Conservation (phyloP, 2,329 filamentous ascomycete species). For the Nectriaceae sp. region DNA sequence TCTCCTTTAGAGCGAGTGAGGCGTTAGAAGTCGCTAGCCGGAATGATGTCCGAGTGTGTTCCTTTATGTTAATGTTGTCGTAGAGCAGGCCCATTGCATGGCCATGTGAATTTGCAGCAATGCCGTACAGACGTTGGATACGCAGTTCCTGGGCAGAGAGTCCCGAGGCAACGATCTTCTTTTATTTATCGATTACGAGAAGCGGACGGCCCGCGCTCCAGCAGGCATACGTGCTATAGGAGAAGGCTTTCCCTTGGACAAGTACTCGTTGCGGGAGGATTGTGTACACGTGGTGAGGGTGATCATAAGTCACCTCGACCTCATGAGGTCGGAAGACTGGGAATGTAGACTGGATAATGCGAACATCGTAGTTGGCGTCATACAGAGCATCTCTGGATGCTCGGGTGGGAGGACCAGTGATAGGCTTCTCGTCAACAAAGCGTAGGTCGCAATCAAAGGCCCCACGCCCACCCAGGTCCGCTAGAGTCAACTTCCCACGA, state of each 20-base stretch:
- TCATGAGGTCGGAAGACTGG: not conserved
- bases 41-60: not conserved
- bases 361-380: not conserved
- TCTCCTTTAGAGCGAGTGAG: not conserved
- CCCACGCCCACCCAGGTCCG: not conserved
- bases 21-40: not conserved
- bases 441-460: not conserved
- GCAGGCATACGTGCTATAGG: not conserved
- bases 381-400: not conserved
- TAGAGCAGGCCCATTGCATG: not conserved
- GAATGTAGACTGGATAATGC: not conserved
- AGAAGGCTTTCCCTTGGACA: not conserved
- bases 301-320: not conserved
- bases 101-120: not conserved
- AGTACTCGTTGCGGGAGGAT: not conserved
- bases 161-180: not conserved
- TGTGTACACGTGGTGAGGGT: not conserved
- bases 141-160: not conserved
- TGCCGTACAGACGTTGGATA: not conserved
- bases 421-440: not conserved
- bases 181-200: not conserved
- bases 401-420: not conserved
- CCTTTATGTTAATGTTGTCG: not conserved
- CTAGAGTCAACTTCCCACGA: not conserved
- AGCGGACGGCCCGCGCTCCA: too few species aligned